Evolutionary conservation across 805 yeast genomes (phyloP).

Genomic region (Lipomyces starkeyi): DNA sequence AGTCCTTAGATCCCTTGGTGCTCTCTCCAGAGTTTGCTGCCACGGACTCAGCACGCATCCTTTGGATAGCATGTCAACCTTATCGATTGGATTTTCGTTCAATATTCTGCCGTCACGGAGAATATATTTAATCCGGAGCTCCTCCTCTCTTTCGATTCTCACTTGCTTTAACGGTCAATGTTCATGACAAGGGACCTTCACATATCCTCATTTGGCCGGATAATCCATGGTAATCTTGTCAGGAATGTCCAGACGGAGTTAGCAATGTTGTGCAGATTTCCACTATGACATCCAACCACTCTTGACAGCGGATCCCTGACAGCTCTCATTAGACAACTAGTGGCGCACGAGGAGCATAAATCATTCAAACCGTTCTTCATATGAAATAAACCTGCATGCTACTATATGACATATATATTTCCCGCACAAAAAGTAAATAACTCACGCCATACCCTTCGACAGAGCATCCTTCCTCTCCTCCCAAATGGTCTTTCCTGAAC

Average conservation of each 20-base stretch:
- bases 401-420: not conserved
- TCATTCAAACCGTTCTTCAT: not conserved
- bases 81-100: not conserved
- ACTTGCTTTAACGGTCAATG: not conserved
- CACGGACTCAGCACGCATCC: not conserved
- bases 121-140: too few species aligned
- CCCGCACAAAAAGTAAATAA: not conserved
- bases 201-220: too few species aligned
- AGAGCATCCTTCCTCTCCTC: slow-evolving; percentile 86
- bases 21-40: too few species aligned
- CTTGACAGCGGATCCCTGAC: not conserved
- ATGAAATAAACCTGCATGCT: not conserved
- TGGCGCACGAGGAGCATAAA: not conserved
- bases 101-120: not conserved
- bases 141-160: not conserved
- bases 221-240: too few species aligned
- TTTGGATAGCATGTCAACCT: not conserved
- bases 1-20: too few species aligned
- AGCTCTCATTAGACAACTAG: not conserved
- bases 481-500: slow-evolving; percentile 96
- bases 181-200: too few species aligned
- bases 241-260: too few species aligned
- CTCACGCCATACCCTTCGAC: slow-evolving; percentile 53
- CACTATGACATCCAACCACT: not conserved
- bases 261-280: not conserved